These are phyloP conservation scores for Arthrobotrys iridis DNA, from an alignment of 2,329 filamentous ascomycete species.

Conservation along the genomic window DNA sequence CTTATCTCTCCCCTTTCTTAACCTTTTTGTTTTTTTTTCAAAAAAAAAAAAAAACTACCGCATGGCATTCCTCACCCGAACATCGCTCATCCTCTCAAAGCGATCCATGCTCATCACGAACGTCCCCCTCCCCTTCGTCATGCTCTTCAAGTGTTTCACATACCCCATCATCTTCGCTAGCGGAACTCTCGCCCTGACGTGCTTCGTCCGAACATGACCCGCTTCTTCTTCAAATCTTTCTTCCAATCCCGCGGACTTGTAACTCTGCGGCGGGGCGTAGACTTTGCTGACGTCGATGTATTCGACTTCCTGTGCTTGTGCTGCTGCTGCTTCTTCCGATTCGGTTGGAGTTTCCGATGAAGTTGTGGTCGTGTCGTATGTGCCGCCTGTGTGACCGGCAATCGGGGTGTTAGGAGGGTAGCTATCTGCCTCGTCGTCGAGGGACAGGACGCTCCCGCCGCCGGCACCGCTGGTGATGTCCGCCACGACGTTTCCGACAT, in stretches of 20 bases:
- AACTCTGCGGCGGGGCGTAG: constrained; percentile 71
- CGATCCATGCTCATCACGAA: constrained; percentile 79
- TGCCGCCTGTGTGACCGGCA: constrained; percentile 7
- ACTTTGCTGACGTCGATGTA: constrained; percentile 77
- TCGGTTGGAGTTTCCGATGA: constrained; percentile 39
- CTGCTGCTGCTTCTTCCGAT: neutral
- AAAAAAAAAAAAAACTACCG: constrained; percentile 6
- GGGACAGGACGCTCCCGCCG: constrained; percentile 77
- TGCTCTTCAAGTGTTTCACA: constrained; percentile 83
- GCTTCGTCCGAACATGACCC: constrained; percentile 65
- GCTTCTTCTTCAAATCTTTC: constrained; percentile 65
- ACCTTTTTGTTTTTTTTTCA: too few species aligned
- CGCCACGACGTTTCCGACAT: constrained; percentile 83
- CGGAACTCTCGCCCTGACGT: constrained; percentile 86
- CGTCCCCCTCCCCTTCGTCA: constrained; percentile 84
- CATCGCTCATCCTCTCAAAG: constrained; percentile 73
- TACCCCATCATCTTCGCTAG: constrained; percentile 98
- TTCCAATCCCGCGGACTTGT: constrained; percentile 65
- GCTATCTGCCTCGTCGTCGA: constrained; percentile 64
- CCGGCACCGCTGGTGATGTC: constrained; percentile 76
- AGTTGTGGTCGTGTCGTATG: constrained; percentile 13
- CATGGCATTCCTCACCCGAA: constrained; percentile 68
- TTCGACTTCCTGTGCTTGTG: constrained; percentile 19
- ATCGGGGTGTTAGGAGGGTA: constrained; percentile 56
- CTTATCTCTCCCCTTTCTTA: too few species aligned